A percentile compares a stretch with the other conserved stretches of the same genome.
phyloP scores from a whole-genome alignment of 768 basidiomycete genomes.

The Pisolithus microcarpus region DNA sequence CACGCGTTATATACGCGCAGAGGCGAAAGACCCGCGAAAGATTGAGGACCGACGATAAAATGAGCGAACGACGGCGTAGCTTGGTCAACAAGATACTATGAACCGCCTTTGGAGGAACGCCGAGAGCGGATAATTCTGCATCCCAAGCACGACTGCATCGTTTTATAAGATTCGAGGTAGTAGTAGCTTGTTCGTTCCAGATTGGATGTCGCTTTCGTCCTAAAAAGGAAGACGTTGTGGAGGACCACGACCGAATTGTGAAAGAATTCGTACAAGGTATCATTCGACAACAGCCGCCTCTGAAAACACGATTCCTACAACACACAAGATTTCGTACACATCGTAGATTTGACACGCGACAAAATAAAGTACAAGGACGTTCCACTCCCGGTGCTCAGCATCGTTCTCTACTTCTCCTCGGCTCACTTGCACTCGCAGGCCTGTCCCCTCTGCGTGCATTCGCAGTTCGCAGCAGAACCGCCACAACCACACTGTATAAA shows the following conservation, averaged over 20 bases:
- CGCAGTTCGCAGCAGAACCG: conserved; percentile 13
- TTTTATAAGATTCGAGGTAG: conserved; percentile 1
- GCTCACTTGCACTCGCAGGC: conserved; percentile 12
- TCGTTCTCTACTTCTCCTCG: not conserved
- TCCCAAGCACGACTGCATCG: not conserved
- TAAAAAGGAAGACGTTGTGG: conserved; percentile 3
- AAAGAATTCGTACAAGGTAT: no score
- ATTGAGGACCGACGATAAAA: not conserved
- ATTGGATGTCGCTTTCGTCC: conserved; percentile 10
- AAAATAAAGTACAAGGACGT: not conserved
- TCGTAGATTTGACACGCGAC: no score
- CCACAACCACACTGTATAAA: conserved; percentile 15
- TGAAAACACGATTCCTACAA: no score
- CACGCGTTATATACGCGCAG: not conserved
- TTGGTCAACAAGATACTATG: conserved; percentile 10
- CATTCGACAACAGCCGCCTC: no score
- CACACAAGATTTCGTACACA: no score
- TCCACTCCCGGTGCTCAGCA: not conserved
- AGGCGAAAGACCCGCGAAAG: not conserved
- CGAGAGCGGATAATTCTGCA: not conserved
- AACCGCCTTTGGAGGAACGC: not conserved
- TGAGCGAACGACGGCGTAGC: conserved; percentile 1
- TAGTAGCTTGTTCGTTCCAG: not conserved
- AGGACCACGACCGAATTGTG: no score
- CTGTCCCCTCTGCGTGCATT: conserved; percentile 10